Evolutionary conservation across 2,329 filamentous ascomycete genomes (phyloP).

Genomic region (Magnaporthiopsis rhizophila): DNA sequence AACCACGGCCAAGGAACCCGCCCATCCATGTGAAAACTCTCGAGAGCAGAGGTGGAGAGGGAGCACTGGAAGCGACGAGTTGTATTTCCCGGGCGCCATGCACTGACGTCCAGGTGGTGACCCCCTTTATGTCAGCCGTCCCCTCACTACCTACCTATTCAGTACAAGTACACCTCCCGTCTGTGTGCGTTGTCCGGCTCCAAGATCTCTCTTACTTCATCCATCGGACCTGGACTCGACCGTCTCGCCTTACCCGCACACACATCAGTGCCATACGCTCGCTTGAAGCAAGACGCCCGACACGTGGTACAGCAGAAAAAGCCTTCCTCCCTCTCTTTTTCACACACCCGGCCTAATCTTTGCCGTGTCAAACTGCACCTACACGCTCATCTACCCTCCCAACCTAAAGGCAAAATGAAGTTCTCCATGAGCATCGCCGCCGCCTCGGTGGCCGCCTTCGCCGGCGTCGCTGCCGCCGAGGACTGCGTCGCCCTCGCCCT

Average conservation of each 20-base stretch:
- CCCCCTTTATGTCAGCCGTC: too few relatives aligned
- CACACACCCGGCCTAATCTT: neutral
- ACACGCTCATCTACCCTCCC: too few relatives aligned
- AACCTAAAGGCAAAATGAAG: slow-evolving; percentile 3
- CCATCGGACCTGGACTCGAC: neutral
- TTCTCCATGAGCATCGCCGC: neutral
- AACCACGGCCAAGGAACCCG: neutral
- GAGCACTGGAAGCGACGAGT: neutral
- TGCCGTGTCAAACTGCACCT: neutral
- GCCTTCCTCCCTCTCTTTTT: too few relatives aligned
- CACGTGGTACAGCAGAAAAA: neutral
- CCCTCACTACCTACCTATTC: neutral
- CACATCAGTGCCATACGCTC: neutral
- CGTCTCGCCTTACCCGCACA: neutral
- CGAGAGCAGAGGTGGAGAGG: neutral
- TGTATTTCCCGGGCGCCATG: neutral
- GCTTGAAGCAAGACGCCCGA: neutral
- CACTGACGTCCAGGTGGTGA: neutral
- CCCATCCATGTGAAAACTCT: neutral
- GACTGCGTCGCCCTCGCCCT: slow-evolving; percentile 19
- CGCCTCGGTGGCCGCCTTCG: slow-evolving; percentile 3
- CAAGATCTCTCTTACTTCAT: neutral
- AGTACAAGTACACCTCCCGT: neutral
- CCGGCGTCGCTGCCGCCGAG: slow-evolving; percentile 2
- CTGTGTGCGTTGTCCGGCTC: neutral